Evolutionary conservation across 2,329 filamentous ascomycete species (phyloP).

Genomic region (Aspergillus unguis): DNA sequence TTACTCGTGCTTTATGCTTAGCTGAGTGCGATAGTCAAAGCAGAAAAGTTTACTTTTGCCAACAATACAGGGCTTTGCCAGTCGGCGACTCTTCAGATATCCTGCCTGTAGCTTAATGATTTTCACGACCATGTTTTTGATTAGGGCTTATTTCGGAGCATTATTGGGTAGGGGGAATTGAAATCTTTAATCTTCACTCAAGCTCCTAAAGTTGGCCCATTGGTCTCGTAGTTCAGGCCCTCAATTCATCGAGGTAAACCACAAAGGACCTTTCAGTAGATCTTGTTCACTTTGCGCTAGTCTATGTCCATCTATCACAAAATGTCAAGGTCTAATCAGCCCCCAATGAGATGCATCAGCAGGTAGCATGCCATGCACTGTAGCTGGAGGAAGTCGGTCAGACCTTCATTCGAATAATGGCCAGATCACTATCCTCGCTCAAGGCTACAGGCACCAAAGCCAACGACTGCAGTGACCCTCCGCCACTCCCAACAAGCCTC

Average conservation of each 20-base stretch:
- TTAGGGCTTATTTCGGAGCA: constrained; percentile 29
- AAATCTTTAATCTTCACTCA: constrained; percentile 12
- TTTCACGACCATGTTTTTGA: constrained; percentile 13
- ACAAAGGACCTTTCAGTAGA: too few relatives aligned
- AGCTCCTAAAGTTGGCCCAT: constrained; percentile 22
- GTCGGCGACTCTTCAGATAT: constrained; percentile 28
- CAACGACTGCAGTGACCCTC: too few relatives aligned
- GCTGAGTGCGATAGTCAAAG: constrained; percentile 25
- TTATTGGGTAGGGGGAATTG: constrained; percentile 17
- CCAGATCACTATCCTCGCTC: too few relatives aligned
- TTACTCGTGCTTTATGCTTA: constrained; percentile 22
- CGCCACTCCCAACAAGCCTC: neutral
- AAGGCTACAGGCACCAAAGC: too few relatives aligned
- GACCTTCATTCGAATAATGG: too few relatives aligned
- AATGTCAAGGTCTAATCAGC: too few relatives aligned
- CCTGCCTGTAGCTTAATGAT: constrained; percentile 21
- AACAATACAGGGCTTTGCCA: constrained; percentile 23
- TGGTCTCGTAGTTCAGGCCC: neutral
- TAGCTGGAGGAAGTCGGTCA: too few relatives aligned
- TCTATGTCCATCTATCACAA: too few relatives aligned
- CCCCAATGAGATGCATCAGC: too few relatives aligned
- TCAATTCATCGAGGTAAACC: neutral
- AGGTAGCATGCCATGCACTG: too few relatives aligned
- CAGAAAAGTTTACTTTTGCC: constrained; percentile 22
- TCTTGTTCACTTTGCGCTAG: too few relatives aligned